Base-by-base conservation (phyloP, 257 asterid species). In the Salvia splendens region DNA sequence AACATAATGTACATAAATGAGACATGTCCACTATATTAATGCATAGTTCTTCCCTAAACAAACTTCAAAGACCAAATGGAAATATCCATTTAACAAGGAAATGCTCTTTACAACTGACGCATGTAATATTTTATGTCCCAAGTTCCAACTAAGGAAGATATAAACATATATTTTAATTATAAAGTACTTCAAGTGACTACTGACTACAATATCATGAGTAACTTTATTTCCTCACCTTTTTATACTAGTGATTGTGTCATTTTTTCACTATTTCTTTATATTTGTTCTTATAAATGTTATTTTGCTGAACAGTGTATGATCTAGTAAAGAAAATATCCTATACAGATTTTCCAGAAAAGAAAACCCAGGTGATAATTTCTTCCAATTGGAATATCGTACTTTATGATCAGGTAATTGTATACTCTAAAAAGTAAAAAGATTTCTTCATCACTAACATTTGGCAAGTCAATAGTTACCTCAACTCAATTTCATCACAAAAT, bases 1-100 rank as follows among this genome's bases (percentile, higher is more conserved):
- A 32, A 47, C 46, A 64, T 6, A 70, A 57, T 61, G 65, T 58
- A 78, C 74, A 56, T 71, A 68, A 58, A 65, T 68, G 28, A 62
- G 52, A 33, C 28, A 41, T 43, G 55, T 54, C 65, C 68, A 35
- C 62, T 61, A 67, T 43, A 55, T 48, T 71, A 43, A 63, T 17
- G 36, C 46, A 12, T 48, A 47, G 53, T 30, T 58, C 17, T 54
- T 58, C 57, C 62, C 17, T 45, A 49, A 38, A 60, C 12, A 35
- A 67, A 71, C 42, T 63, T 66, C 36, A 77, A 45, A 42, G 55
- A 42, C 47, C 14, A 69, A 61, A 61, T 50, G 54, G 50, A 56
- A 30, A 53, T 45, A 32, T 30, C 15, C 65, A 41, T 38, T 51
- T 17, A 48, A 70, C 52, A 49, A 33, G 10, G 63, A 35, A 70